Base-by-base conservation (phyloP, 2,329 filamentous ascomycete genomes). In the Alternaria brassicae region DNA sequence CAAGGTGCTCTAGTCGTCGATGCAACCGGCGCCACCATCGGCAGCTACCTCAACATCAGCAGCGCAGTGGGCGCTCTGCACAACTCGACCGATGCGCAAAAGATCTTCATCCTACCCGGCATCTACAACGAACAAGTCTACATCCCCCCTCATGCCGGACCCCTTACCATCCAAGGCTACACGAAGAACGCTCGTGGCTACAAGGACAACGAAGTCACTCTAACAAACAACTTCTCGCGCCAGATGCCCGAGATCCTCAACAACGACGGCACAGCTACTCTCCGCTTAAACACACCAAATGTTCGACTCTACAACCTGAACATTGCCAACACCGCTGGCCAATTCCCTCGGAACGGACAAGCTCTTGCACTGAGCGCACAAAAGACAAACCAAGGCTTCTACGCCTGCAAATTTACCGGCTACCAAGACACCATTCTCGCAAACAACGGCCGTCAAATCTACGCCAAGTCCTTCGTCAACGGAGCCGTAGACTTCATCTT, bases 251-350 rank as follows among this genome's bases (percentile, higher is more conserved):
- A 57, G 9, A 42, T 70, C 7, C 40, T 56, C 21, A 65, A 72
- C 69, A 84, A 89, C 61, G 86, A 88, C 60, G 74, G 73, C 53
- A 86, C 81, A 10, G 77, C 72, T 5, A 84, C 82, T 0, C 68
- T 83, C 6, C 77, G 81, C 28, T 76, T 78, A 8, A 75, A 73
- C 68, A 80, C 83, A 1, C 71, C 70, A 1, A 80, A 84, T 60
- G 81, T 88, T 52, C 83, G 81, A 60, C 68, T 88, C 9, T 89
- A 88, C 75, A 89, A 88, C 58, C 75, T 89, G 62, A 84, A 86
- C 67, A 77, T 85, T 3, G 81, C 79, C 49, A 86, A 86, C 53
- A 67, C 66, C 1, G 66, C 63, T 45, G 70, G 70, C 19, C n/a
- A 53, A 5, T 67, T 66, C 9, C 36, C 36, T 1, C 54, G 41